phyloP scores from a whole-genome alignment of 129 eudicot species.

The Smallanthus sonchifolius region DNA sequence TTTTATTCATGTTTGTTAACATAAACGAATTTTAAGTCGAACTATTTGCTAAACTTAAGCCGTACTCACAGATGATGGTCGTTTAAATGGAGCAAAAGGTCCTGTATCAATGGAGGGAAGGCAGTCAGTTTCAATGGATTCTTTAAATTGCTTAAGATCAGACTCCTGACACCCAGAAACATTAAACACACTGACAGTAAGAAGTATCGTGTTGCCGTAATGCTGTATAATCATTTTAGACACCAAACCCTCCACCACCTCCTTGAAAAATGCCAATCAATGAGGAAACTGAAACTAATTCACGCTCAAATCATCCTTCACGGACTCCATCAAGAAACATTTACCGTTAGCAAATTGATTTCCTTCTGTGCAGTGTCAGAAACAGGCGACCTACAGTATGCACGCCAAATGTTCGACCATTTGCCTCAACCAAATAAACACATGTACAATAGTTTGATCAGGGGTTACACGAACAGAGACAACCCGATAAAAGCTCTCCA shows the following conservation, averaged over 20 bases:
- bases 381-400: constrained; percentile 15
- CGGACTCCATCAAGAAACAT: constrained; percentile 33
- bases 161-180: not conserved
- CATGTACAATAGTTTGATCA: constrained; percentile 33
- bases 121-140: not conserved
- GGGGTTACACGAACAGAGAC: constrained; percentile 23
- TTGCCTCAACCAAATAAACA: constrained; percentile 27
- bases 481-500: not conserved
- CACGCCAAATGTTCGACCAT: constrained; percentile 32
- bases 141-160: not conserved
- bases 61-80: no score
- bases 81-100: not conserved
- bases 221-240: no score
- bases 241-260: constrained; percentile 24
- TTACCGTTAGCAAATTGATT: constrained; percentile 29
- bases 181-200: not conserved
- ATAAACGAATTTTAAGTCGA: no score
- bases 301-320: constrained; percentile 41
- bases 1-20: no score
- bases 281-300: constrained; percentile 24
- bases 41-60: no score
- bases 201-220: no score
- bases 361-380: constrained; percentile 26
- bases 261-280: constrained; percentile 33
- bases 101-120: not conserved